Evolutionary conservation across 805 yeast species (phyloP), one percentile per base, ranked within the genome.

Genomic region (Candida xyloterini): DNA sequence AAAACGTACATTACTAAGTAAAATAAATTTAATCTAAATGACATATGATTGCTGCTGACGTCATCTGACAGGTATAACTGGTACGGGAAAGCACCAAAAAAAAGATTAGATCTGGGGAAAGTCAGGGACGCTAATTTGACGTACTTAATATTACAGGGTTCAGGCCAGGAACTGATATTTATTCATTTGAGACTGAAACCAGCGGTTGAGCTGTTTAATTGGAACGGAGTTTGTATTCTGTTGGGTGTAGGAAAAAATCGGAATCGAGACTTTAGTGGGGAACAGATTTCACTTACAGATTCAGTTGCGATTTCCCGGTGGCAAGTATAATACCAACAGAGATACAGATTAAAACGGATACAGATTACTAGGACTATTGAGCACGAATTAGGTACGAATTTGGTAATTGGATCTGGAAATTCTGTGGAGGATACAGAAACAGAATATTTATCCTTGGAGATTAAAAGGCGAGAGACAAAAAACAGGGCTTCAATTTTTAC

Each of bases 91-190:
- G 26, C 28, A 24, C 28, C 25, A 23, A 23, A 28, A 36, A 36
- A 18, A 35, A 26, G 40, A 30, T 32, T 25, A 27, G 40, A 37
- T 37, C 40, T 37, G 40, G 40, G 40, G 40, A 30, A 37, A 30
- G 24, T 21, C 18, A 24, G 35, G 35, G 13, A 30, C 24, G 26
- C 11, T 10, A 22, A 20, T 18, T 18, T 18, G 20, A 18, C 20
- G 20, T 18, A 18, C 6, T 18, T 23, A 23, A 23, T 23, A 23
- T 5, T 23, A 11, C 10, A 4, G n/a, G 25, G 3, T 23, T 23
- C 25, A 26, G 25, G 37, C 15, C 7, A 28, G n/a, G 10, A 28
- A 14, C 21, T 5, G 4, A 7, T 9, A 28, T 16, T 5, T 28
- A 8, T 15, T 14, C 9, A 27, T 4, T 10, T 8, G 15, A 27